phyloP scores from a whole-genome alignment of 345 rosid genomes.

The Arabis hirsuta region DNA sequence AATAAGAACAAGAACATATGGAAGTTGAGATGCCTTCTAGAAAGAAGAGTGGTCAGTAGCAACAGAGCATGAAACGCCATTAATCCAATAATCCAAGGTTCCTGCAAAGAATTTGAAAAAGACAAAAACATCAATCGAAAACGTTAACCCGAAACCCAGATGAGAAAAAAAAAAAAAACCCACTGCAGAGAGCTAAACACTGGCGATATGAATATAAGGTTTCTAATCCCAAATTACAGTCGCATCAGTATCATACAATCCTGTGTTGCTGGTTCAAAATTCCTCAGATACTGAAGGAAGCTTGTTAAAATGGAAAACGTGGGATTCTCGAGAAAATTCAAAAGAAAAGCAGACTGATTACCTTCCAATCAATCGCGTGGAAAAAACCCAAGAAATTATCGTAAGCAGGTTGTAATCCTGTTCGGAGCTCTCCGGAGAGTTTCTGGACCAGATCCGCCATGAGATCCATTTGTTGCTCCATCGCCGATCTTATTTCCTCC shows the following conservation, averaged over 20 bases:
- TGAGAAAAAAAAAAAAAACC: neutral
- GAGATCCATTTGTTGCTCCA: conserved; percentile 79
- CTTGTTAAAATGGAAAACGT: too few species aligned
- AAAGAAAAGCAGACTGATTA: conserved; percentile 13
- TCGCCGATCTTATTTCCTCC: conserved; percentile 74
- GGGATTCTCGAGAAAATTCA: too few species aligned
- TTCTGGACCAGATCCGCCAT: conserved; percentile 88
- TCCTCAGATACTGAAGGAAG: neutral
- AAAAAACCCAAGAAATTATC: conserved; percentile 81
- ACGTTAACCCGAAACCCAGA: neutral
- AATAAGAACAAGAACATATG: conserved; percentile 84
- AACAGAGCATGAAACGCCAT: conserved; percentile 65
- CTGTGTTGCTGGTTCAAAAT: neutral
- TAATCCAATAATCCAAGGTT: conserved; percentile 78
- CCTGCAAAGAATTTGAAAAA: conserved; percentile 47
- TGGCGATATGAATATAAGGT: too few species aligned
- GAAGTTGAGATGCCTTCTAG: conserved; percentile 75
- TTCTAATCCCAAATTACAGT: neutral
- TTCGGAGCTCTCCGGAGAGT: conserved; percentile 75
- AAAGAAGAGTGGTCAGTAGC: conserved; percentile 54
- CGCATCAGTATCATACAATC: neutral
- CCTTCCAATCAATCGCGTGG: conserved; percentile 98
- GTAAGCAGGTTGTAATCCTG: conserved; percentile 77
- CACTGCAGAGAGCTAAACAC: too few species aligned
- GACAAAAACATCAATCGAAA: neutral